Conservation (phyloP, 257 asterid species). For the Solanum sejunctum region DNA sequence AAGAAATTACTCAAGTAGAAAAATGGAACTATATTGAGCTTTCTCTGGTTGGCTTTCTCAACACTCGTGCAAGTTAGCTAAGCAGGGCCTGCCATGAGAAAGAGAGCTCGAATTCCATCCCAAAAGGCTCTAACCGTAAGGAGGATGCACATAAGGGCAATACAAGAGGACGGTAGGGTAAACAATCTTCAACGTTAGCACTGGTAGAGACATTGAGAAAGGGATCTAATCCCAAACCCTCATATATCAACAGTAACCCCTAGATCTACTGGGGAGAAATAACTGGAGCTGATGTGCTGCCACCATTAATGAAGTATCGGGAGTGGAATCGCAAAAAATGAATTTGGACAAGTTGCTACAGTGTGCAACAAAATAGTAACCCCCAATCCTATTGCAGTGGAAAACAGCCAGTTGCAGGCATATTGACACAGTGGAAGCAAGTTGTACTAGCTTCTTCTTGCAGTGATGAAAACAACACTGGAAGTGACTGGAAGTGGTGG, state of each 20-base stretch:
- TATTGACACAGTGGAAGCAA: not conserved
- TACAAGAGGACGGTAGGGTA: not conserved
- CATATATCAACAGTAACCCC: not conserved
- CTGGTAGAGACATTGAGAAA: not conserved
- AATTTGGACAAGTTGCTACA: not conserved
- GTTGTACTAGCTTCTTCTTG: not conserved
- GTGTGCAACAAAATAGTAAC: not conserved
- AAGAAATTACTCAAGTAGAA: not conserved
- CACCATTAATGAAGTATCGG: not conserved
- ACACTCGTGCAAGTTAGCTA: not conserved
- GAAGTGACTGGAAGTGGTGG: not conserved
- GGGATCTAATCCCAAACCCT: not conserved
- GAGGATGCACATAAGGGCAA: not conserved
- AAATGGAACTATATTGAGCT: not conserved
- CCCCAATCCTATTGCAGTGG: not conserved
- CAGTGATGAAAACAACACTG: not conserved
- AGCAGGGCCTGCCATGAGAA: not conserved
- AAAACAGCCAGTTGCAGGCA: not conserved
- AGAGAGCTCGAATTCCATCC: not conserved
- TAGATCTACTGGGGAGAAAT: not conserved
- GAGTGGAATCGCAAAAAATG: too few species aligned
- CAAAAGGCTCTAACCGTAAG: not conserved
- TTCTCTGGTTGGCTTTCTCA: not conserved
- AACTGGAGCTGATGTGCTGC: not conserved
- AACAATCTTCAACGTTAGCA: not conserved